These are phyloP conservation scores for Fusarium camptoceras DNA, from an alignment of 2,329 filamentous ascomycete genomes.

Conservation along the genomic window DNA sequence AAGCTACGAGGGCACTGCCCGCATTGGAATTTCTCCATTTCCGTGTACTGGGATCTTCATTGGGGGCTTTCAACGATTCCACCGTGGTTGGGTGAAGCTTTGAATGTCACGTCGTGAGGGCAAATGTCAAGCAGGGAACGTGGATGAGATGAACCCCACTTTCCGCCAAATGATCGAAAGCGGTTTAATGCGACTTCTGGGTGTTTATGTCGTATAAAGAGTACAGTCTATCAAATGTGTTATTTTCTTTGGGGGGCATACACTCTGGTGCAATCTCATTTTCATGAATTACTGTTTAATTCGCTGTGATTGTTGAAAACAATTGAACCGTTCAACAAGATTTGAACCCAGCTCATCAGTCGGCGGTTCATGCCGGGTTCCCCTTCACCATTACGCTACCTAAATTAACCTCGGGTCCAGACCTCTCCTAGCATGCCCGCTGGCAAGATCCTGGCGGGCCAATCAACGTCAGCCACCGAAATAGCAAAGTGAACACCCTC, in stretches of 20 bases:
- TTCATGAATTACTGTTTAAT: accelerated
- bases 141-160: neutral
- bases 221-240: neutral
- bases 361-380: neutral
- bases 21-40: constrained; percentile 32
- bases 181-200: neutral
- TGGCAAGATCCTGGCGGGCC: neutral
- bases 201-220: neutral
- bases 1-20: constrained; percentile 30
- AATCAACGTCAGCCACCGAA: neutral
- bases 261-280: neutral
- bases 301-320: neutral
- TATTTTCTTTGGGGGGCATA: neutral
- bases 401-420: neutral
- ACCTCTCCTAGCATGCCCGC: neutral
- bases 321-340: neutral
- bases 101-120: neutral
- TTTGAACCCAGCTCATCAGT: neutral
- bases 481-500: accelerated
- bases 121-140: neutral
- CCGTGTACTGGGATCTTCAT: neutral
- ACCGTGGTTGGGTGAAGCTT: neutral
- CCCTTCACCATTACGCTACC: neutral
- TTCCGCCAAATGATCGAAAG: neutral
- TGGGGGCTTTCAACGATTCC: neutral